Evolutionary conservation across 106 monocot genomes (phyloP).

Genomic region (Acorus calamus): DNA sequence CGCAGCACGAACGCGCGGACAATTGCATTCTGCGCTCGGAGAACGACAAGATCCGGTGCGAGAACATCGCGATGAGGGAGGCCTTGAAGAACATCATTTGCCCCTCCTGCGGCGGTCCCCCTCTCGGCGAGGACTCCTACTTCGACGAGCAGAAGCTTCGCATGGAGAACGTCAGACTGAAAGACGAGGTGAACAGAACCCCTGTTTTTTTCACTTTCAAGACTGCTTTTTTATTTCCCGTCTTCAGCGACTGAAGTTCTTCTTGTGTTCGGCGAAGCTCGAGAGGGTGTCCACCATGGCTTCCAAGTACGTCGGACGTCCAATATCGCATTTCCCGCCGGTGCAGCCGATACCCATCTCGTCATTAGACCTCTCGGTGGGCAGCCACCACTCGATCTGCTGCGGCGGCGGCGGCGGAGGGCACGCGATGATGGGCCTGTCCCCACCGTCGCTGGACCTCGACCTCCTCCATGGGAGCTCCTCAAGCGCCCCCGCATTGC

Average conservation of each 20-base stretch:
- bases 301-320: conserved; percentile 84
- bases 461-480: conserved; percentile 51
- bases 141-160: conserved; percentile 83
- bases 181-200: conserved; percentile 57
- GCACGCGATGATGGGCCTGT: no score
- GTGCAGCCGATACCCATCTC: conserved; percentile 53
- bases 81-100: conserved; percentile 80
- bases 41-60: conserved; percentile 95
- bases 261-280: conserved; percentile 24
- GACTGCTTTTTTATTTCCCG: no score
- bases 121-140: conserved; percentile 46
- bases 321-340: conserved; percentile 68
- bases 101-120: conserved; percentile 68
- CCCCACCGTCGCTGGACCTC: conserved; percentile 47
- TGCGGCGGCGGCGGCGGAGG: conserved; percentile 2
- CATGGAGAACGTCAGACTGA: conserved; percentile 73
- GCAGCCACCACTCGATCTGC: conserved; percentile 23
- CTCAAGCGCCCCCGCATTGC: conserved; percentile 27
- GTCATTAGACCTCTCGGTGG: conserved; percentile 70
- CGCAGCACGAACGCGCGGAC: conserved; percentile 85
- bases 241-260: not conserved
- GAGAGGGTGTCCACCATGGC: conserved; percentile 81
- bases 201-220: no score
- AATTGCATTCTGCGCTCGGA: conserved; percentile 78
- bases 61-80: conserved; percentile 84